Conservation (phyloP, 2,329 filamentous ascomycete species). For the Colletotrichum abscissum region DNA sequence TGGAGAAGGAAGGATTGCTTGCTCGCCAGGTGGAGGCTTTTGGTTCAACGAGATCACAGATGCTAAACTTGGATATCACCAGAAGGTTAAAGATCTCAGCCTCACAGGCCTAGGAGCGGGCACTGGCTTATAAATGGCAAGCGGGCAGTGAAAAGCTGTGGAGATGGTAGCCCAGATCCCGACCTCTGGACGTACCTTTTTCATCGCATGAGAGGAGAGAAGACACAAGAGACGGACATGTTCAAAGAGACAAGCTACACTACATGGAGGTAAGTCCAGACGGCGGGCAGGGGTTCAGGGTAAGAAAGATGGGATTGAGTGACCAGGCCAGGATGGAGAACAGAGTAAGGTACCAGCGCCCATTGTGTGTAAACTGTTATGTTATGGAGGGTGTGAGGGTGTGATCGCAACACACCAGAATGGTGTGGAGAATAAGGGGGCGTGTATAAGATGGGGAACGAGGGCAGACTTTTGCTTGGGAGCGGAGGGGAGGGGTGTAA, state of each 20-base stretch:
- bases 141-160: conserved; percentile 36
- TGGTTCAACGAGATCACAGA: conserved; percentile 34
- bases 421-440: neutral
- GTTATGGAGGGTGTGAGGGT: conserved; percentile 26
- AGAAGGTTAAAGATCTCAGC: conserved; percentile 38
- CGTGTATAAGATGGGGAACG: neutral
- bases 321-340: conserved; percentile 31
- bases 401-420: conserved; percentile 15
- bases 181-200: conserved; percentile 30
- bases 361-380: conserved; percentile 11
- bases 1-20: conserved; percentile 35
- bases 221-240: conserved; percentile 25
- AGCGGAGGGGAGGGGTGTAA: conserved; percentile 9
- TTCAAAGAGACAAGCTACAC: conserved; percentile 35
- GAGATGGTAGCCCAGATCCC: conserved; percentile 30
- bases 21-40: conserved; percentile 34
- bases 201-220: conserved; percentile 21
- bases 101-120: conserved; percentile 36
- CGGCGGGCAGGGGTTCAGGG: conserved; percentile 29
- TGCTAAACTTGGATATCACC: conserved; percentile 39
- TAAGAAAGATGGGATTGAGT: conserved; percentile 27
- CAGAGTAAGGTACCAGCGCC: conserved; percentile 29
- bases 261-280: conserved; percentile 30
- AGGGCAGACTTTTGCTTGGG: neutral
- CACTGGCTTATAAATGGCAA: conserved; percentile 37